Conservation (phyloP, 768 basidiomycete genomes). For the Collybiopsis confluens region DNA sequence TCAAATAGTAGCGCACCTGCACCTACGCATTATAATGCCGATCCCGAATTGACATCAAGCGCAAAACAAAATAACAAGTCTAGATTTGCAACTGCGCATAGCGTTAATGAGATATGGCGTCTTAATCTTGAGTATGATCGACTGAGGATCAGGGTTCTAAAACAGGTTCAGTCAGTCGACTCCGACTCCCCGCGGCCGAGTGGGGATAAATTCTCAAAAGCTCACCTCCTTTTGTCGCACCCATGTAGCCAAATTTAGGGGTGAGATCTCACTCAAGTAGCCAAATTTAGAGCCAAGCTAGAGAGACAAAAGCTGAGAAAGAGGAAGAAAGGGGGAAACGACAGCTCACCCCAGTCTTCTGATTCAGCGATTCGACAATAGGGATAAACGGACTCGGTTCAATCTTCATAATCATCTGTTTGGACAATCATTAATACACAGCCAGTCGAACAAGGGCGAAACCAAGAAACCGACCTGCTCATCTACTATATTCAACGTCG, state of each 20-base stretch:
- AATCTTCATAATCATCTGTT: conserved; percentile 60
- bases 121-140: no score
- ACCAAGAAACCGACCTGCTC: conserved; percentile 67
- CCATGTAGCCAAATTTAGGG: conserved; percentile 80
- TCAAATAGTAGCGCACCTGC: no score
- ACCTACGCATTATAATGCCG: no score
- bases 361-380: conserved; percentile 82
- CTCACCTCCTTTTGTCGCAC: conserved; percentile 66
- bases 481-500: no score
- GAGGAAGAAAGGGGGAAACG: background rate
- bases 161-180: no score
- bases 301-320: background rate
- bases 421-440: background rate
- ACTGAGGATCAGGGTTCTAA: no score
- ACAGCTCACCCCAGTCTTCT: conserved; percentile 72
- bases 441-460: background rate
- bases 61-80: no score
- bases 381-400: conserved; percentile 75
- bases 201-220: no score
- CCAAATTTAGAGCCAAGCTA: conserved; percentile 83
- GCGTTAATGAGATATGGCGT: no score
- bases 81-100: no score
- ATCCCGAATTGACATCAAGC: no score
- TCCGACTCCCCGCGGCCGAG: no score
- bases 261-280: conserved; percentile 76